Percentiles rank a stretch among this genome's conserved stretches.
phyloP scores from a whole-genome alignment of 2,329 filamentous ascomycete species.

The Daldinia sp. region DNA sequence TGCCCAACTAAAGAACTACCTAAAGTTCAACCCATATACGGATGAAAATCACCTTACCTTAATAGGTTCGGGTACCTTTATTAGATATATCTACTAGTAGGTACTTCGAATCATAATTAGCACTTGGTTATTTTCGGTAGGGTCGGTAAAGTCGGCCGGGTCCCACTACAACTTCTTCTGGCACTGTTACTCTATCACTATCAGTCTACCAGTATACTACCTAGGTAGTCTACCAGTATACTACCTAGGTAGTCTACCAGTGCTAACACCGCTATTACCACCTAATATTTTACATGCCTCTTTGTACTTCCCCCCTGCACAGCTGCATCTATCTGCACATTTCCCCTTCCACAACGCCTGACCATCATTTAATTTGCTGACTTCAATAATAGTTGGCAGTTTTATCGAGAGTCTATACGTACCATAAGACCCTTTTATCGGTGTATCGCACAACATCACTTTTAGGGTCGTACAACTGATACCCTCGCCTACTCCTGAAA shows the following conservation, averaged over 20 bases:
- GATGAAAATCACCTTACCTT: background rate
- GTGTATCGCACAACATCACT: conserved; percentile 29
- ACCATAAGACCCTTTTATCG: conserved; percentile 16
- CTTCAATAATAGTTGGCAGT: conserved; percentile 22
- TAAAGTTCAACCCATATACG: background rate
- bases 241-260: background rate
- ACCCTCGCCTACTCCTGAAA: conserved; percentile 22
- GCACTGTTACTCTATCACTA: background rate
- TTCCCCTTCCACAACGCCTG: conserved; percentile 40
- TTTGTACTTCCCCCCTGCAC: conserved; percentile 27
- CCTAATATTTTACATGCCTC: conserved; percentile 18
- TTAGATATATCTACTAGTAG: background rate
- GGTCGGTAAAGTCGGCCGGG: conserved; percentile 21
- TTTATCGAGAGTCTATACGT: conserved; percentile 17
- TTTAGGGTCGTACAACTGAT: conserved; percentile 26
- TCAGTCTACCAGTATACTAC: background rate
- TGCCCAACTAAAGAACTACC: background rate
- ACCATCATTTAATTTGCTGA: conserved; percentile 37
- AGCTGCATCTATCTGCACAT: conserved; percentile 35
- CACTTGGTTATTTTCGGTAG: conserved; percentile 1
- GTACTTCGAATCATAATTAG: conserved; percentile 5
- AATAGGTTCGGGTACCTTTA: background rate
- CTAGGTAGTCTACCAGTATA: background rate
- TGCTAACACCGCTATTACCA: conserved; percentile 5
- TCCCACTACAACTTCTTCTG: conserved; percentile 22